These are phyloP conservation scores for Suillus brevipes DNA, from an alignment of 768 basidiomycete species.

Conservation along the genomic window DNA sequence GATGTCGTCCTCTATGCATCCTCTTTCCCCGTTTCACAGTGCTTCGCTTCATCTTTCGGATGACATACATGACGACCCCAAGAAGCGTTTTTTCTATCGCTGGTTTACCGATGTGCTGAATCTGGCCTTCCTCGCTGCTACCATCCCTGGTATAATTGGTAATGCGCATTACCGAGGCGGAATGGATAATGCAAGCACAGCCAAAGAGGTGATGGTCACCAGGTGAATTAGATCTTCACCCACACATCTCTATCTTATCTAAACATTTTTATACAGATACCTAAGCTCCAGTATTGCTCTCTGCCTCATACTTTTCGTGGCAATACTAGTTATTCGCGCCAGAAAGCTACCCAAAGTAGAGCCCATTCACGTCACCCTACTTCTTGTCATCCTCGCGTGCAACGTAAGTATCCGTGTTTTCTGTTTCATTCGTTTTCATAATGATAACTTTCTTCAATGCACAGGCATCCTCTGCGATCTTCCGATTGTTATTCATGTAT, in stretches of 20 bases:
- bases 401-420: constrained; percentile 30
- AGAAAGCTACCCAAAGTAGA: constrained; percentile 28
- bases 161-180: constrained; percentile 23
- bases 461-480: constrained; percentile 33
- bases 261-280: constrained; percentile 21
- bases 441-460: not conserved
- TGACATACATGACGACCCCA: constrained; percentile 30
- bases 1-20: constrained; percentile 15
- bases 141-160: constrained; percentile 33
- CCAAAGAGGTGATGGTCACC: constrained; percentile 19
- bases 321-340: constrained; percentile 25
- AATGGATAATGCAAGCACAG: constrained; percentile 18
- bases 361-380: constrained; percentile 22
- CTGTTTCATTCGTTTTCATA: not conserved
- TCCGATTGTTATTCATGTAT: constrained; percentile 43
- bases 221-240: constrained; percentile 22
- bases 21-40: constrained; percentile 14
- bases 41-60: constrained; percentile 5
- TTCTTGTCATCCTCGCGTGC: constrained; percentile 24
- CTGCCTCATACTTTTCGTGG: constrained; percentile 21
- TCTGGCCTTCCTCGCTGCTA: constrained; percentile 33
- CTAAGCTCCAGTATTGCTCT: constrained; percentile 30
- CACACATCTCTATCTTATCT: not conserved
- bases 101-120: constrained; percentile 26
- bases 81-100: constrained; percentile 31